phyloP scores from a whole-genome alignment of 2,329 filamentous ascomycete genomes.

The Ceratocystis destructans region DNA sequence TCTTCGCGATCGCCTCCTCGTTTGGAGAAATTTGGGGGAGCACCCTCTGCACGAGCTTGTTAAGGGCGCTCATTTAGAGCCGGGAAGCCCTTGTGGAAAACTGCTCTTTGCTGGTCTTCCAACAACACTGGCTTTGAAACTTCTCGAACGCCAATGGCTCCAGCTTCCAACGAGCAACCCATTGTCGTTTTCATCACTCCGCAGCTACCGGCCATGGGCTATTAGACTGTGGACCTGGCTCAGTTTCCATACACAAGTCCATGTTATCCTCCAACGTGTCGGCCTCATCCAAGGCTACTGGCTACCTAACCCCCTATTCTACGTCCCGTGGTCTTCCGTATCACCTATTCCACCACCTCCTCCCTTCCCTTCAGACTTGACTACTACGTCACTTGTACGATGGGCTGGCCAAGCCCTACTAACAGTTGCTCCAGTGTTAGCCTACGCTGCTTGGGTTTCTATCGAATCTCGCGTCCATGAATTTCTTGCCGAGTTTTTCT shows the following conservation, averaged over 20 bases:
- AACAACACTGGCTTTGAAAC: slow-evolving; percentile 26
- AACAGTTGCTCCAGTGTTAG: slow-evolving; percentile 34
- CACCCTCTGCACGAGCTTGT: slow-evolving; percentile 35
- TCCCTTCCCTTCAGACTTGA: slow-evolving; percentile 30
- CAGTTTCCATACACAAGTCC: slow-evolving; percentile 35
- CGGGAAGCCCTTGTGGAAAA: slow-evolving; percentile 24
- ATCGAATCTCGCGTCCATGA: slow-evolving; percentile 20
- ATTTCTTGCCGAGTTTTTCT: slow-evolving; percentile 1
- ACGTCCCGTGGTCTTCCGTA: slow-evolving; percentile 39
- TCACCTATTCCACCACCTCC: slow-evolving; percentile 38
- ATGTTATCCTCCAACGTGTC: slow-evolving; percentile 38
- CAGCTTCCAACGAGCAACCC: neutral
- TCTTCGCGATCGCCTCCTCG: slow-evolving; percentile 41
- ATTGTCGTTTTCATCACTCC: slow-evolving; percentile 6
- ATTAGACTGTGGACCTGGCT: slow-evolving; percentile 16
- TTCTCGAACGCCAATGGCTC: slow-evolving; percentile 12
- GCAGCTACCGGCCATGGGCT: slow-evolving; percentile 10
- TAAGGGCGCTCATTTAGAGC: slow-evolving; percentile 25
- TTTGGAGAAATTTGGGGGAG: slow-evolving; percentile 31
- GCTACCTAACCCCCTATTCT: slow-evolving; percentile 37
- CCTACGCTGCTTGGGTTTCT: slow-evolving; percentile 33
- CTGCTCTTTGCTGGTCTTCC: slow-evolving; percentile 31
- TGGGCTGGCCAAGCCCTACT: slow-evolving; percentile 34
- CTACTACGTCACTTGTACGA: slow-evolving; percentile 27
- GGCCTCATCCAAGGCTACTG: slow-evolving; percentile 31